Evolutionary conservation across 768 basidiomycete genomes (phyloP).

Genomic region (Polyporus arcularius): DNA sequence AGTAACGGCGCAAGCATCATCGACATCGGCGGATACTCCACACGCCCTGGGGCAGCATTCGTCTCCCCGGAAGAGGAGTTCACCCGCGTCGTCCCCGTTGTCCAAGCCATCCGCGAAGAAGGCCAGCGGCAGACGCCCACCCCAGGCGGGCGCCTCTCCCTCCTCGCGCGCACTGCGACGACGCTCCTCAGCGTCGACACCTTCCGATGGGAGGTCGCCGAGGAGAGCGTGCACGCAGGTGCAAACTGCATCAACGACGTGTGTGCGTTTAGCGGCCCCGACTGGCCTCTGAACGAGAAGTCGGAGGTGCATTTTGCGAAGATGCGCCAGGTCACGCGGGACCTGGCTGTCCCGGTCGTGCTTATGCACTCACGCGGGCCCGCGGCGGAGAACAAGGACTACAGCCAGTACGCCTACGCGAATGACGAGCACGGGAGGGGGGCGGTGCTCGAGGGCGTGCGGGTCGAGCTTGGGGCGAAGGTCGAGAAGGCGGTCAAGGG

Average conservation of each 20-base stretch:
- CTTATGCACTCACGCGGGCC: constrained; percentile 95
- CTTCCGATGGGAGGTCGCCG: constrained; percentile 81
- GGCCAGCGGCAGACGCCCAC: constrained; percentile 7
- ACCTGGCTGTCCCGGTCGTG: constrained; percentile 74
- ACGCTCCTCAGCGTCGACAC: constrained; percentile 84
- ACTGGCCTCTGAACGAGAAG: constrained; percentile 35
- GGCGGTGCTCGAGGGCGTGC: constrained; percentile 66
- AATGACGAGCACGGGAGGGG: constrained; percentile 35
- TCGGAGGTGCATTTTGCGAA: constrained; percentile 44
- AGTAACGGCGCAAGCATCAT: constrained; percentile 70
- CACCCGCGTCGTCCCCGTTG: constrained; percentile 68
- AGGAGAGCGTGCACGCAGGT: constrained; percentile 73
- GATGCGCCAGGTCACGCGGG: constrained; percentile 69
- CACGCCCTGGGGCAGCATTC: constrained; percentile 75
- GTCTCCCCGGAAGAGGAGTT: constrained; percentile 73
- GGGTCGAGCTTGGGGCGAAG: constrained; percentile 68
- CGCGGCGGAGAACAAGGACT: constrained; percentile 73
- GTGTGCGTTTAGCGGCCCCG: constrained; percentile 71
- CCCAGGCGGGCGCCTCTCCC: background rate
- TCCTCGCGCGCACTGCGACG: constrained; percentile 12
- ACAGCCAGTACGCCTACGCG: constrained; percentile 46
- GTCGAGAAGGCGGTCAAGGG: constrained; percentile 66
- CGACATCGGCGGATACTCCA: constrained; percentile 94
- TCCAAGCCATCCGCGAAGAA: constrained; percentile 52
- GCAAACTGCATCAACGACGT: constrained; percentile 97